Evolutionary conservation across 441 rosid genomes (phyloP), one percentile per base, ranked within the genome.

Genomic region (Pelargonium australe): DNA sequence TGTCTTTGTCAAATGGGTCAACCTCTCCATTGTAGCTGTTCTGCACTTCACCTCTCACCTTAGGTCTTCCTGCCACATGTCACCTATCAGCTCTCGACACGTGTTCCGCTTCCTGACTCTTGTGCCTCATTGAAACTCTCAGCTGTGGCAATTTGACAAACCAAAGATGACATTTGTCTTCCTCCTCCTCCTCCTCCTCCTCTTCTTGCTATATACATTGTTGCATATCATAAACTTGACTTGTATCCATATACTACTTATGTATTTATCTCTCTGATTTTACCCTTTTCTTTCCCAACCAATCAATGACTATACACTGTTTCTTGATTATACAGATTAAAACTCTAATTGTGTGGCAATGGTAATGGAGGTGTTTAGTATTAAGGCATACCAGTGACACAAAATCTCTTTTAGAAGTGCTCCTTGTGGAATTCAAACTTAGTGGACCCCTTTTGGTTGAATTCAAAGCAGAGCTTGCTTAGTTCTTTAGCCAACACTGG

Each of bases 361-460:
- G 49, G 49, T 11, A 44, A 44, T 44, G 49, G 49, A 10, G 49
- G 57, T 51, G 17, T 12, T 13, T 12, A 37, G 41, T 6, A 37
- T n/a, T 12, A 51, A 51, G 57, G 16, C 57, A 13, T 51, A 51
- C 57, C 57, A 13, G 57, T 4, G 12, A n/a, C 16, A 17, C 16
- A 51, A 51, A 51, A 12, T 51, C 57, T 53, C 23, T 16, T 53
- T 10, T 53, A 75, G 66, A 75, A 75, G 31, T 69, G 66, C 72
- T 75, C 78, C 16, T 75, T 75, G 71, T 75, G 77, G 73, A 75
- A 75, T 19, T 75, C 47, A 23, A 75, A 75, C 70, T 75, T 75
- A 11, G 77, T 75, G 19, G 74, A 41, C 0, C 73, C 70, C 66
- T 70, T 70, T 63, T 70, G 74, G 67, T 73, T 70, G 74, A 75